Evolutionary conservation across 2,329 filamentous ascomycete genomes (phyloP), one percentile per base, ranked within the genome.

Genomic region (Stagonosporopsis vannaccii): DNA sequence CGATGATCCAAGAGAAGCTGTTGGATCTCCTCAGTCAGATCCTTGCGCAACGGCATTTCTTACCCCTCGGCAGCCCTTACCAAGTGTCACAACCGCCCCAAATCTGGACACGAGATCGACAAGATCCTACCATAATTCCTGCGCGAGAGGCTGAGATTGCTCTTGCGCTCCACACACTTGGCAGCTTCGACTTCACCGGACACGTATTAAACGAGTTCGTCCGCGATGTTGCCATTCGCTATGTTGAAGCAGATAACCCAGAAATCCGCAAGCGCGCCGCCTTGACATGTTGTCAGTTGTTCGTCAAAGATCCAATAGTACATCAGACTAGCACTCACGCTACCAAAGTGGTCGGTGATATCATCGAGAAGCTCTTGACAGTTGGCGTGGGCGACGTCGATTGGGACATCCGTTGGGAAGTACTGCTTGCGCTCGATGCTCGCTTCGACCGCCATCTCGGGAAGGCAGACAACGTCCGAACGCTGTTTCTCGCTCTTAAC

Each of bases 161-260:
- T 62, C 82, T 99, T 48, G 95, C 95, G 4, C 83, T 99, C 15
- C 93, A 96, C 69, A 99, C 96, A 0, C 82, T 99, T 0, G 96
- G 95, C n/a, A 97, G 92, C 72, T 99, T 99, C 69, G 95, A 99
- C 75, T 99, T 99, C 47, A 72, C 67, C 13, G 89, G 91, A 2
- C 92, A 98, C 70, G 90, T 97, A 15, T 80, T 99, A 15, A 99
- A 99, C 69, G 96, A 99, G 74, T 99, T 99, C 66, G 95, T 99
- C 25, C 90, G 95, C 22, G 95, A 99, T 72, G 95, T 99, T 45
- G 95, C 96, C 4, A 96, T 99, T 71, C 95, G 94, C 74, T 99
- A 97, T 68, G 94, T 99, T 37, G 94, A 99, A 66, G 95, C 96
- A 61, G 94, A 98, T 66, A 96, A 97, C 67, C 85, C 92, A 0